These are phyloP conservation scores for Penicillium pulvis DNA, from an alignment of 495 filamentous ascomycete species.

Conservation along the genomic window DNA sequence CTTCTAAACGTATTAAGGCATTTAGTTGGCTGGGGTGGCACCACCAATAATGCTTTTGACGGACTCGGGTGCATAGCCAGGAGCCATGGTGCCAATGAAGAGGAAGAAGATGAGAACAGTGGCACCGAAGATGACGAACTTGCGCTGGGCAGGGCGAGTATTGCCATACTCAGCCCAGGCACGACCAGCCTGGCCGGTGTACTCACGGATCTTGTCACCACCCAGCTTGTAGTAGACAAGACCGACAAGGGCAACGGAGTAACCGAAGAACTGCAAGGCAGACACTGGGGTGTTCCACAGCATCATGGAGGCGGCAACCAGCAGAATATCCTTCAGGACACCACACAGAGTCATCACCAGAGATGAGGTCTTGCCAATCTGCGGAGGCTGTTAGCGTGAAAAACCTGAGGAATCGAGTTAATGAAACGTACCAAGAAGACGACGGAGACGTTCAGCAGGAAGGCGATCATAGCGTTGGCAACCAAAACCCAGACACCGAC, in stretches of 20 bases:
- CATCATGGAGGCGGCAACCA: constrained; percentile 84
- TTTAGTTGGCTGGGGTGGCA: constrained; percentile 40
- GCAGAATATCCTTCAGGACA: constrained; percentile 97
- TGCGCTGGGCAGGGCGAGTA: constrained; percentile 71
- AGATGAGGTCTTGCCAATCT: constrained; percentile 93
- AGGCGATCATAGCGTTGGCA: constrained; percentile 79
- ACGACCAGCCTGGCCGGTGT: constrained; percentile 66
- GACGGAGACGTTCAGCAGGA: constrained; percentile 88
- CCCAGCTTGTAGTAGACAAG: constrained; percentile 98
- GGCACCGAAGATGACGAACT: constrained; percentile 66
- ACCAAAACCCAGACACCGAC: constrained; percentile 77
- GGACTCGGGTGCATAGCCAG: constrained; percentile 45
- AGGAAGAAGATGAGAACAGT: constrained; percentile 67
- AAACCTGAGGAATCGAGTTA: not conserved
- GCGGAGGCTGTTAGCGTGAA: not conserved
- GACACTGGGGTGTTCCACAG: constrained; percentile 87
- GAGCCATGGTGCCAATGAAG: constrained; percentile 62
- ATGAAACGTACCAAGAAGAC: constrained; percentile 65
- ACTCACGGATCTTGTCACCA: constrained; percentile 77
- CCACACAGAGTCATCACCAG: constrained; percentile 96
- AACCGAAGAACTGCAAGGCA: constrained; percentile 87
- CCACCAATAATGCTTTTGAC: constrained; percentile 47
- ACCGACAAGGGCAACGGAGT: constrained; percentile 84
- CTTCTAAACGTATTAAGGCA: not conserved
- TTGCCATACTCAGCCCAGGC: constrained; percentile 86